These are phyloP conservation scores for Pythium brassicae DNA, from an alignment of 352 stramenopile genomes.

Conservation along the genomic window DNA sequence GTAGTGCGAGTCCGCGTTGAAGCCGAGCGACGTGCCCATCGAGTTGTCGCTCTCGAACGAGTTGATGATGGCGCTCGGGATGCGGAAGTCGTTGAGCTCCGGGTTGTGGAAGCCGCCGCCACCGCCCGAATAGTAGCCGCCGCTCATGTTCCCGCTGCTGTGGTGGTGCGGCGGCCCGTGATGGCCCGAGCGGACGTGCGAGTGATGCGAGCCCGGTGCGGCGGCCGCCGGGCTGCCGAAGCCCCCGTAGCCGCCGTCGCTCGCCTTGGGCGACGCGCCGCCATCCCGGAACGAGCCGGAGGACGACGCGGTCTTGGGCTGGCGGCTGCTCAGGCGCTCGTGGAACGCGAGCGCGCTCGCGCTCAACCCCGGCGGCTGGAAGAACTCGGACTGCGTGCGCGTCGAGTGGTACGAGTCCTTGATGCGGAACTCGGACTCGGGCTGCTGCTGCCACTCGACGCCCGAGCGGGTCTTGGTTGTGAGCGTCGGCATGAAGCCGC, in stretches of 20 bases:
- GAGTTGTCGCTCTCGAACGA: slow-evolving; percentile 57
- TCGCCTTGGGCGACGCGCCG: slow-evolving; percentile 12
- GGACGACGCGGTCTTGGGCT: slow-evolving; percentile 59
- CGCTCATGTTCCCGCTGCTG: not conserved
- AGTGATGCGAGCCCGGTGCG: not conserved
- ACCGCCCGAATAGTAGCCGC: slow-evolving; percentile 20
- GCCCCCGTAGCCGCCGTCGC: slow-evolving; percentile 16
- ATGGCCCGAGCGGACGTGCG: slow-evolving; percentile 5
- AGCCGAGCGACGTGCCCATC: slow-evolving; percentile 44
- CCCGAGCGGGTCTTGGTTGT: slow-evolving; percentile 51
- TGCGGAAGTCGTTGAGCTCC: slow-evolving; percentile 39
- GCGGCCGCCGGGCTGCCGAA: slow-evolving; percentile 7
- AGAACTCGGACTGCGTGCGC: slow-evolving; percentile 25
- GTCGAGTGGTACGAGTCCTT: slow-evolving; percentile 45
- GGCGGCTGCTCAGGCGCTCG: slow-evolving; percentile 40
- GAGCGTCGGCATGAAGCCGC: slow-evolving; percentile 36
- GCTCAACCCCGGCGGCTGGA: slow-evolving; percentile 44
- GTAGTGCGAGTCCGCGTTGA: slow-evolving; percentile 19
- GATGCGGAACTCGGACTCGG: slow-evolving; percentile 36
- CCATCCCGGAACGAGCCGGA: slow-evolving; percentile 32
- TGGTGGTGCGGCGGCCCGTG: not conserved
- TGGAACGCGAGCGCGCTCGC: slow-evolving; percentile 65
- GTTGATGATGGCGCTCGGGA: slow-evolving; percentile 25
- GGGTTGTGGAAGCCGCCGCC: slow-evolving; percentile 29
- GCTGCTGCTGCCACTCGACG: slow-evolving; percentile 63